Percentiles rank a stretch among this genome's conserved stretches.
Conservation (phyloP, 345 rosid species). For the Raphanus raphanistrum region DNA sequence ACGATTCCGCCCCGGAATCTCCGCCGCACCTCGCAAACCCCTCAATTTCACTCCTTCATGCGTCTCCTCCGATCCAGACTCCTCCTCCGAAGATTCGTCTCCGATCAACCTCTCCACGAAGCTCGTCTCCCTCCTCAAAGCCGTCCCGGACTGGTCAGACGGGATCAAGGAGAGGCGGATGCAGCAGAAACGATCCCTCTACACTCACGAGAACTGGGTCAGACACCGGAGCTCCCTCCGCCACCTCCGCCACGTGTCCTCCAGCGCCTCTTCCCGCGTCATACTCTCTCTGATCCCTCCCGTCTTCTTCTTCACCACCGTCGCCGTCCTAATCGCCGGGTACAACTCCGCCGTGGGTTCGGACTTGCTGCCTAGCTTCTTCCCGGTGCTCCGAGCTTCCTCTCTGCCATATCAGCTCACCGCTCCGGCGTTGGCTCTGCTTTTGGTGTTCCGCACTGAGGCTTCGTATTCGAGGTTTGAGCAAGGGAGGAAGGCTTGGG, state of each 20-base stretch:
- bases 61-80: conserved; percentile 35
- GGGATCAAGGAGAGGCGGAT: conserved; percentile 73
- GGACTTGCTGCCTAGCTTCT: conserved; percentile 58
- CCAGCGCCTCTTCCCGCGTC: conserved; percentile 76
- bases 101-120: conserved; percentile 20
- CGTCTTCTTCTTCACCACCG: conserved; percentile 68
- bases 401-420: conserved; percentile 86
- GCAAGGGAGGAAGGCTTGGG: conserved; percentile 86
- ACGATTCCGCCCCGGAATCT: conserved; percentile 27
- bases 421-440: conserved; percentile 87
- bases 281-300: conserved; percentile 88
- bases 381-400: conserved; percentile 75
- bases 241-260: conserved; percentile 74
- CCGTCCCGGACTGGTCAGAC: conserved; percentile 91
- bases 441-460: conserved; percentile 88
- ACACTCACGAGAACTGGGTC: conserved; percentile 82
- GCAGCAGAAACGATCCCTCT: conserved; percentile 68
- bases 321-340: conserved; percentile 58
- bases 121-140: conserved; percentile 60
- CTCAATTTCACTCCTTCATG: conserved; percentile 34
- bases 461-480: conserved; percentile 91
- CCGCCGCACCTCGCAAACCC: conserved; percentile 37
- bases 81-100: conserved; percentile 15
- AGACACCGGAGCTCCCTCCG: conserved; percentile 84
- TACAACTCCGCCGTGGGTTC: conserved; percentile 69